Base-by-base conservation (phyloP, 768 basidiomycete genomes). In the Clavaria fumosa region DNA sequence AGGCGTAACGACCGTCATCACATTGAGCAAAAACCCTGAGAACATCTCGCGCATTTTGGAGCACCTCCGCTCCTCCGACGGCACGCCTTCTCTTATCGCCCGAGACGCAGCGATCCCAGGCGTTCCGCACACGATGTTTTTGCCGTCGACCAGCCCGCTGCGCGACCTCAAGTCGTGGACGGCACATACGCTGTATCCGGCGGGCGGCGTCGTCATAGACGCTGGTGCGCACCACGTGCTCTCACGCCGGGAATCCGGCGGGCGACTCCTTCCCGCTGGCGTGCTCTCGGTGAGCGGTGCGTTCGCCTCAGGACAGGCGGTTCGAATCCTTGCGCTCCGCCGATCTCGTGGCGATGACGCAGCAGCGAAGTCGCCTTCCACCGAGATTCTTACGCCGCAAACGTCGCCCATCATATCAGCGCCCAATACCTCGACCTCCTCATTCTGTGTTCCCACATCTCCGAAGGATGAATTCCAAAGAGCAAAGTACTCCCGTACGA, bases 141-240 rank as follows among this genome's bases (percentile, higher is more conserved):
- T 70, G 18, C 76, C 88, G 2, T 74, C 83, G 7, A 42, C 62
- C 1, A 54, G 62, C n/a, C 83, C 86, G 1, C 64, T 84, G 50
- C 68, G 72, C 28, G 91, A 95, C 50, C 69, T 95, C 34, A 93
- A 96, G 49, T 76, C 84, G 38, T 99, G 95, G 95, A 93, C 93
- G 20, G 75, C 78, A n/a, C 90, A 99, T 56, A 96, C 93, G 0
- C 65, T 97, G 11, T 75, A 75, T 42, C 83, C 93, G 0, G 72
- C 91, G 0, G 95, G 95, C 0, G 78, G 73, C 30, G 73, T 97
- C 30, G 64, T 91, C 51, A 80, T 97, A 45, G 90, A 95, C 54
- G 56, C 71, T 12, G 93, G 95, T 7, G 95, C 95, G 0, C 78
- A 90, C 51, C 64, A 69, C 18, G 89, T 95, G 23, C 68, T 97